Evolutionary conservation across 2,329 filamentous ascomycete genomes (phyloP).

Genomic region (Neofusicoccum ribis): DNA sequence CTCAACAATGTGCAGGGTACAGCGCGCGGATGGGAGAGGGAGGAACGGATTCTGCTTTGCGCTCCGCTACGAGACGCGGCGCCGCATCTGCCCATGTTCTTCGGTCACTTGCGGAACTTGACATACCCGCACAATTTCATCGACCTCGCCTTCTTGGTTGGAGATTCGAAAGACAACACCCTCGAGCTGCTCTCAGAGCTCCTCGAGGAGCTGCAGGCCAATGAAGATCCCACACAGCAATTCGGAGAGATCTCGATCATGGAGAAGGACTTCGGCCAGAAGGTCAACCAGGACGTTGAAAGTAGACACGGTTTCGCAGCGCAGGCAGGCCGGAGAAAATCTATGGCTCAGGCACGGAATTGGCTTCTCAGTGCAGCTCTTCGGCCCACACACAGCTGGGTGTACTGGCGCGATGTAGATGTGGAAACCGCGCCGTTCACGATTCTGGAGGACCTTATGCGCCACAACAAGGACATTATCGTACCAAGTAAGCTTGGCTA

Average conservation of each 20-base stretch:
- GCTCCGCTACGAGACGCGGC: constrained; percentile 92
- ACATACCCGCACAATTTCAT: constrained; percentile 97
- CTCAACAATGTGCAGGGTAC: constrained; percentile 88
- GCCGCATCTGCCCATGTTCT: constrained; percentile 94
- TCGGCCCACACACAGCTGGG: constrained; percentile 95
- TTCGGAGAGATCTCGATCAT: constrained; percentile 98
- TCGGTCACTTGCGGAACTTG: constrained; percentile 92
- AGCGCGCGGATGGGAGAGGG: constrained; percentile 90
- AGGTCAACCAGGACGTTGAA: constrained; percentile 96
- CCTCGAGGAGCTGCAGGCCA: constrained; percentile 75
- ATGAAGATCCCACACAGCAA: constrained; percentile 74
- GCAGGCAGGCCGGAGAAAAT: constrained; percentile 87
- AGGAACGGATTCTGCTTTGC: constrained; percentile 92
- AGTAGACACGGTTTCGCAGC: constrained; percentile 96
- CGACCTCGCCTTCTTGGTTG: constrained; percentile 93
- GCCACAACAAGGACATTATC: constrained; percentile 98
- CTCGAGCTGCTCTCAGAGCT: constrained; percentile 72
- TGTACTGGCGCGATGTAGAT: constrained; percentile 98
- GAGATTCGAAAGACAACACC: constrained; percentile 93
- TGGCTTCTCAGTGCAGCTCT: constrained; percentile 94
- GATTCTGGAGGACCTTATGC: constrained; percentile 96
- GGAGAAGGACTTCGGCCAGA: constrained; percentile 98
- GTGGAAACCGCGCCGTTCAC: constrained; percentile 97
- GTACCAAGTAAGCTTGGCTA: constrained; percentile 79
- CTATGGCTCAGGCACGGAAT: constrained; percentile 97